phyloP scores from a whole-genome alignment of 805 yeast species.

The Zygotorulaspora florentina region DNA sequence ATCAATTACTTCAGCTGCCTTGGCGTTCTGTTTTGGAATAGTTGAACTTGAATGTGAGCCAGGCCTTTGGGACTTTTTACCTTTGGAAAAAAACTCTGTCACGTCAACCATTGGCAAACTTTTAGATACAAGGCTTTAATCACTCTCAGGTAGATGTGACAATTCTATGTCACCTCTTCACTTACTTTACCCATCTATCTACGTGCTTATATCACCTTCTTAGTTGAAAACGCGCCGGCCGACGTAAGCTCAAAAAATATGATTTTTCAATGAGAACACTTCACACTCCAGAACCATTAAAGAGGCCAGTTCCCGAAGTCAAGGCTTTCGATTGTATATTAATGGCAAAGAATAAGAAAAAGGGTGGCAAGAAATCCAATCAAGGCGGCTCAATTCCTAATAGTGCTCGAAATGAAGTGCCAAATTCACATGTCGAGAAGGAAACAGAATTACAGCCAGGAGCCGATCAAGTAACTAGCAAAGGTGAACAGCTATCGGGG shows the following conservation, averaged over 20 bases:
- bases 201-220: too few relatives aligned
- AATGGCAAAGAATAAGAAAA: slow-evolving; percentile 19
- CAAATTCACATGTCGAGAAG: slow-evolving; percentile 1
- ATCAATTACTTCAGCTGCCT: slow-evolving; percentile 24
- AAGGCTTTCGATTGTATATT: neutral
- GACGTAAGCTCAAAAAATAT: too few relatives aligned
- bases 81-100: slow-evolving; percentile 38
- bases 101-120: slow-evolving; percentile 36
- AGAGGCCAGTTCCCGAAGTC: neutral
- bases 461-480: neutral
- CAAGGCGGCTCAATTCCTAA: neutral
- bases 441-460: neutral
- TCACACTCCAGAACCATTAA: too few relatives aligned
- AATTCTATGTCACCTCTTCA: too few relatives aligned
- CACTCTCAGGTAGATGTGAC: too few relatives aligned
- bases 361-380: slow-evolving; percentile 8
- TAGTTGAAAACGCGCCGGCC: too few relatives aligned
- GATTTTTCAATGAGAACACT: too few relatives aligned
- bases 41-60: slow-evolving; percentile 9
- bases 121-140: neutral
- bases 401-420: slow-evolving; percentile 14
- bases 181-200: too few relatives aligned
- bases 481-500: neutral
- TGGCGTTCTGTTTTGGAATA: slow-evolving; percentile 1
- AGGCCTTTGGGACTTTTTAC: slow-evolving; percentile 9